phyloP scores from a whole-genome alignment of 169 alveolate genomes.

The Plasmodium fragile region DNA sequence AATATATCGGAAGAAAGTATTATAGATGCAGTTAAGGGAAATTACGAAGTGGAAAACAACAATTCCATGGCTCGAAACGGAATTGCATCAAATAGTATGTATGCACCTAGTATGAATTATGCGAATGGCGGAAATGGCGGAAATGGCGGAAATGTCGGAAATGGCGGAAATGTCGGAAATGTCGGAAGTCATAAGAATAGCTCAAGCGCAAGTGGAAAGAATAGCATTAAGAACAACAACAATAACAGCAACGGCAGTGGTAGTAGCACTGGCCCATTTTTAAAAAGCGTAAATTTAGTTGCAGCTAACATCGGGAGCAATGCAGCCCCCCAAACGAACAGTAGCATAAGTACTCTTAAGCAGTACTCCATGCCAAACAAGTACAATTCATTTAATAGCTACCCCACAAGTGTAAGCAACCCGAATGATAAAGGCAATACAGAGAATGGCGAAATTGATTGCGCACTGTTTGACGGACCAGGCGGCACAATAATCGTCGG shows the following conservation, averaged over 20 bases:
- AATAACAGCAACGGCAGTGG: not conserved
- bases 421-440: not conserved
- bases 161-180: not conserved
- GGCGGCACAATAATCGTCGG: not conserved
- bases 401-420: conserved; percentile 1
- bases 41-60: not conserved
- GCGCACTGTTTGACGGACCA: conserved; percentile 1
- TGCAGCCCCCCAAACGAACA: conserved; percentile 1
- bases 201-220: not conserved
- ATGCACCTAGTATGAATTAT: not conserved
- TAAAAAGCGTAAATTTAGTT: conserved; percentile 11
- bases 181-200: not conserved
- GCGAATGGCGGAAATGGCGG: not conserved
- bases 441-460: conserved; percentile 17
- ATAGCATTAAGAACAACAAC: not conserved
- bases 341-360: conserved; percentile 10
- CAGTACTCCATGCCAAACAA: not conserved
- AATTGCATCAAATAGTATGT: not conserved
- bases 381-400: conserved; percentile 27
- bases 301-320: conserved; percentile 9
- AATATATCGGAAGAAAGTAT: conserved; percentile 15
- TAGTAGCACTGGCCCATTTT: not conserved
- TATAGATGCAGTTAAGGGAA: not conserved
- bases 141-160: not conserved
- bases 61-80: not conserved